These are phyloP conservation scores for Penicillium sp. DNA, from an alignment of 2,329 filamentous ascomycete species.

Conservation along the genomic window DNA sequence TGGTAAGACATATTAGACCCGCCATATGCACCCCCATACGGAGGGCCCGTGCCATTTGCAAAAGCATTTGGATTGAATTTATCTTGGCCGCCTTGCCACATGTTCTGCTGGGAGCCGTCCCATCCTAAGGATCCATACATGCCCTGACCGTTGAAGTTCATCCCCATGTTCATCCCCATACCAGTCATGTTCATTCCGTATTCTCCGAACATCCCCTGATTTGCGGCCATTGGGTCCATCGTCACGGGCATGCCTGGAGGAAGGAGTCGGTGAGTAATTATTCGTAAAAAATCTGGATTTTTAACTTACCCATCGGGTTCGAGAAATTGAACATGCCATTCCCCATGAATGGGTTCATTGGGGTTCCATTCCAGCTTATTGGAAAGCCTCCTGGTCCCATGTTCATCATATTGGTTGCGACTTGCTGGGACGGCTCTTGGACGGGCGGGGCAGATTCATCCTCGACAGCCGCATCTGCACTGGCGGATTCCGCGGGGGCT, in stretches of 20 bases:
- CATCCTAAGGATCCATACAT: slow-evolving; percentile 65
- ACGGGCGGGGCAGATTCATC: background rate
- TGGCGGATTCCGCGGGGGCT: slow-evolving; percentile 9
- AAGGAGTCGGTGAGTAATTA: slow-evolving; percentile 11
- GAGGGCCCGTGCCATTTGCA: slow-evolving; percentile 70
- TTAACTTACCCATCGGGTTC: slow-evolving; percentile 84
- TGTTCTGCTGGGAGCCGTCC: slow-evolving; percentile 66
- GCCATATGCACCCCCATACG: slow-evolving; percentile 70
- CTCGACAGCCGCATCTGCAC: slow-evolving; percentile 10
- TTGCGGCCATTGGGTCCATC: slow-evolving; percentile 62
- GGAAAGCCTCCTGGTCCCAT: slow-evolving; percentile 50
- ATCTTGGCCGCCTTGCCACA: slow-evolving; percentile 82
- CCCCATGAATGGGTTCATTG: slow-evolving; percentile 63
- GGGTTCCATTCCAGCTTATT: slow-evolving; percentile 59
- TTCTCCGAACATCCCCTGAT: slow-evolving; percentile 48
- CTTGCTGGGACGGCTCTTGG: slow-evolving; percentile 3
- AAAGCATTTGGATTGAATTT: slow-evolving; percentile 82
- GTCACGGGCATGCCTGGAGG: slow-evolving; percentile 69
- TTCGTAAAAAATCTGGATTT: background rate
- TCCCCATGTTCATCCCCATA: slow-evolving; percentile 76
- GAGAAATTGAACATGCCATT: slow-evolving; percentile 56
- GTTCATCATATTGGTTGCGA: slow-evolving; percentile 32
- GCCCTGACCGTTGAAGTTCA: slow-evolving; percentile 54
- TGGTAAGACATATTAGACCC: slow-evolving; percentile 66
- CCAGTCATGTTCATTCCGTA: slow-evolving; percentile 77